Base-by-base conservation (phyloP, 164 flowering plant species). In the Piper longum region DNA sequence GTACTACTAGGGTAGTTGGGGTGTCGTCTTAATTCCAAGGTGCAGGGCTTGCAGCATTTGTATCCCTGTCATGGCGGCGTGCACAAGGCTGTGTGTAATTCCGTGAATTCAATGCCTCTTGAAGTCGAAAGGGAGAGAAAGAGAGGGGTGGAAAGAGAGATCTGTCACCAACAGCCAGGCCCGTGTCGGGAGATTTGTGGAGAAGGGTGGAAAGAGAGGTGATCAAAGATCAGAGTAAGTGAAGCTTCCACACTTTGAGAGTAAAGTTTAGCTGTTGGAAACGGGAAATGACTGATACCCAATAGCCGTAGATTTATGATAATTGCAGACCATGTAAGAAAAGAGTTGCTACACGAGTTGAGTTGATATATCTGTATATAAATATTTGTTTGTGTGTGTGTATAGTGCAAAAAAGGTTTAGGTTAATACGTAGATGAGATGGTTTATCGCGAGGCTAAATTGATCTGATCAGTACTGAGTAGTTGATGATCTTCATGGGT, bases 21-120 rank as follows among this genome's bases (percentile, higher is more conserved):
- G 36, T 26, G 8, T 59, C 64, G 73, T 70, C 77, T 72, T 74
- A 75, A 75, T 72, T 75, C 71, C 75, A 73, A 76, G 71, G 19
- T 68, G 74, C 78, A 70, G 74, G 68, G 62, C 63, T 43, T 19
- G 62, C 54, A 66, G 78, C 81, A 67, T 76, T 26, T 26, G 36
- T 26, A 26, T 26, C 36, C 36, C 75, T 62, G 48, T 79, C 81
- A 81, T 81, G 87, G 87, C 90, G 87, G 90, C 87, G 84, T 81
- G 71, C 36, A 82, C 85, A 83, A 87, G 26, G 75, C 74, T 77
- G 80, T 26, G 36, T 26, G 36, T 75, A 76, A 79, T 81, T 83
- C 89, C 73, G 71, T 77, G 77, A 72, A 70, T 78, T 83, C 68
- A 82, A 78, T 82, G 78, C 74, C 62, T 12, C 0, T 6, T 16